Base-by-base conservation (phyloP, 2,329 filamentous ascomycete genomes). In the Trichoderma sp. region DNA sequence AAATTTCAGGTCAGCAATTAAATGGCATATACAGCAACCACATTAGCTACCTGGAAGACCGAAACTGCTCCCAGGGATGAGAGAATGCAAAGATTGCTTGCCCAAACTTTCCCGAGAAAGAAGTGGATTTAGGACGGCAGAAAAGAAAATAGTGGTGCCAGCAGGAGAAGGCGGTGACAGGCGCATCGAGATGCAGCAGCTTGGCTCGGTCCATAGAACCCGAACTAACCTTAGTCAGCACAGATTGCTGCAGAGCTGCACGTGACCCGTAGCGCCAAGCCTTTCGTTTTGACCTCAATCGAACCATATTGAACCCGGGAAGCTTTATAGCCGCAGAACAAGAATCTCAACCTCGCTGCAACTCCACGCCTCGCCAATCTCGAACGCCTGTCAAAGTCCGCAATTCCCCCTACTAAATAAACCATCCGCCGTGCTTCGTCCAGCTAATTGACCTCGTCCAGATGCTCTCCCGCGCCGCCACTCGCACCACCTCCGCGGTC, bases 381-480 rank as follows among this genome's bases (percentile, higher is more conserved):
- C 66, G 34, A 71, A 71, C 67, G 18, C 39, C 73, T 71, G 67
- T 72, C 78, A 80, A 80, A 74, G 79, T 78, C 63, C 21, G 74
- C 70, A 73, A 8, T 56, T 65, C 63, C 47, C 53, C 4, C 9
- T 43, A 51, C 24, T 3, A 36, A 18, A 8, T 1, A 9, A n/a
- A n/a, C 18, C 18, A 14, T 53, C 14, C 24, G 47, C 47, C 9
- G 58, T 68, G 74, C 24, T 51, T 47, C n/a, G 60, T 65, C 71
- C 26, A 76, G 77, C 83, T 83, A 82, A 86, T 85, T 87, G 81
- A 83, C 76, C 39, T 15, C 57, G 63, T 69, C 69, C 80, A 97
- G 93, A 97, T 97, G 94, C 87, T 96, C 84, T 89, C 93, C 85
- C 91, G 92, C 82, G 88, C 90, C 84, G 87, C 85, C 79, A 79